phyloP scores from a whole-genome alignment of 441 rosid genomes.

The Gossypium davidsonii region DNA sequence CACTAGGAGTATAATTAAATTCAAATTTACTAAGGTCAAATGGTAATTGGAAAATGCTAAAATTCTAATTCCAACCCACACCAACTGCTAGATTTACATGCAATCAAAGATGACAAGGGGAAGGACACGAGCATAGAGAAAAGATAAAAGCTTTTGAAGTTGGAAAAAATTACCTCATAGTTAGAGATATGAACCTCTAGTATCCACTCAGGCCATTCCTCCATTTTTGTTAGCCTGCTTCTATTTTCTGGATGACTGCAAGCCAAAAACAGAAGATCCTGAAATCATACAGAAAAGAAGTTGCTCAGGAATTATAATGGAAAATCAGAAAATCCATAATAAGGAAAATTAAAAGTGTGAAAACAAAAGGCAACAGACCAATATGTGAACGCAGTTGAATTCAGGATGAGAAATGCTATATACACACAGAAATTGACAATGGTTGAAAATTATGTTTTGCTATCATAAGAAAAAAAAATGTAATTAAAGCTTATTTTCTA shows the following conservation, averaged over 20 bases:
- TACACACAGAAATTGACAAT: neutral
- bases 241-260: constrained; percentile 99
- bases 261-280: constrained; percentile 99
- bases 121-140: neutral
- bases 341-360: constrained; percentile 19
- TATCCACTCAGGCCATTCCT: constrained; percentile 99
- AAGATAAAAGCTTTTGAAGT: constrained; percentile 14
- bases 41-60: constrained; percentile 1
- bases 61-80: constrained; percentile 3
- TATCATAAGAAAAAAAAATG: neutral
- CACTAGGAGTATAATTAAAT: neutral
- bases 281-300: constrained; percentile 56
- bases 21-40: constrained; percentile 2
- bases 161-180: constrained; percentile 60
- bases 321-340: constrained; percentile 9
- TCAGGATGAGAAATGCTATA: constrained; percentile 4
- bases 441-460: neutral
- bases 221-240: constrained; percentile 84
- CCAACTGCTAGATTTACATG: neutral
- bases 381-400: neutral
- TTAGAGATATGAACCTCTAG: constrained; percentile 85
- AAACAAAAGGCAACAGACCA: constrained; percentile 11
- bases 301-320: constrained; percentile 40
- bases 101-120: constrained; percentile 3
- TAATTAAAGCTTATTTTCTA: constrained; percentile 6